Evolutionary conservation across 768 basidiomycete genomes (phyloP).

Genomic region (Mycena rosella): DNA sequence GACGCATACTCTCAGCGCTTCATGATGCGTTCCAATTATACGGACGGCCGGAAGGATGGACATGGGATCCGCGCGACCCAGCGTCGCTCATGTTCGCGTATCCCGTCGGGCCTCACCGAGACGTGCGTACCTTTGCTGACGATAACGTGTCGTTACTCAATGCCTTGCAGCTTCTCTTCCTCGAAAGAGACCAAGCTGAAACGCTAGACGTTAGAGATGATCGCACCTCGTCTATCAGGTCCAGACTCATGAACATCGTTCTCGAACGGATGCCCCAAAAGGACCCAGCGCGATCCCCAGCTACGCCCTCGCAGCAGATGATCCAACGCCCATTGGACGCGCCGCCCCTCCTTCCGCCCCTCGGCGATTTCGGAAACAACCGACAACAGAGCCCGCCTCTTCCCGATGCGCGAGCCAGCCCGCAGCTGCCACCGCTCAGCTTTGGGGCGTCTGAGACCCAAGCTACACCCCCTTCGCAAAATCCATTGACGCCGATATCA

Average conservation of each 20-base stretch:
- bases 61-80: constrained; percentile 90
- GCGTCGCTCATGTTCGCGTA: constrained; percentile 94
- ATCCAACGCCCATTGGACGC: constrained; percentile 44
- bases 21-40: constrained; percentile 92
- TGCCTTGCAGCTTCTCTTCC: constrained; percentile 77
- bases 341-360: constrained; percentile 53
- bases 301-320: constrained; percentile 43
- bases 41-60: constrained; percentile 87
- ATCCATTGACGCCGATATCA: constrained; percentile 73
- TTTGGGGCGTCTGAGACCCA: constrained; percentile 49
- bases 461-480: constrained; percentile 6
- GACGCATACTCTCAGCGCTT: constrained; percentile 61
- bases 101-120: constrained; percentile 85
- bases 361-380: constrained; percentile 40
- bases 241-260: constrained; percentile 71
- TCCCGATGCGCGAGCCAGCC: constrained; percentile 39
- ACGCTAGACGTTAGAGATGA: constrained; percentile 82
- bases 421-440: constrained; percentile 73
- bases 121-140: constrained; percentile 65
- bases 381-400: constrained; percentile 30
- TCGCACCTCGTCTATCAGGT: constrained; percentile 77
- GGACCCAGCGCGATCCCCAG: constrained; percentile 37
- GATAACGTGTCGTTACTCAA: constrained; percentile 32
- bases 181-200: constrained; percentile 87
- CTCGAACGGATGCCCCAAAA: constrained; percentile 70